These are phyloP conservation scores for Blepharisma japonicum DNA, from an alignment of 73 alveolate species.

Conservation along the genomic window DNA sequence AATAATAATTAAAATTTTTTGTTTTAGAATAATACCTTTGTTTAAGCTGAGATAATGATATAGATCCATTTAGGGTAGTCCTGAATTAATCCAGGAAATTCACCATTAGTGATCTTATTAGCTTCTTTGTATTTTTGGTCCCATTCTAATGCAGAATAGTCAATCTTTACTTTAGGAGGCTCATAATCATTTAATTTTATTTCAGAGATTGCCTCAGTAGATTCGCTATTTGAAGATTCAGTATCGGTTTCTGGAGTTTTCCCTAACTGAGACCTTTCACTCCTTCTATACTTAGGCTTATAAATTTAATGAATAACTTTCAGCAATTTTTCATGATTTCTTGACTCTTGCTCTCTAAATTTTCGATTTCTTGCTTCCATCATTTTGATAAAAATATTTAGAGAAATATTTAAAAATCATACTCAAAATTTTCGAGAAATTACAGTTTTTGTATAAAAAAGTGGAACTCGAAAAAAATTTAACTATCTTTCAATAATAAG, in stretches of 20 bases:
- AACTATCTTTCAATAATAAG: too few species aligned
- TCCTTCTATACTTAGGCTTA: not conserved
- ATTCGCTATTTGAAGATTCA: conserved; percentile 7
- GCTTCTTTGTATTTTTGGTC: not conserved
- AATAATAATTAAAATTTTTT: not conserved
- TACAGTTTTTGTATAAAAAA: too few species aligned
- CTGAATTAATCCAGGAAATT: not conserved
- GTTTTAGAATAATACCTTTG: not conserved
- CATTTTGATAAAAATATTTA: too few species aligned
- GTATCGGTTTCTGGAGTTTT: not conserved
- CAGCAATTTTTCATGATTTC: conserved; percentile 13
- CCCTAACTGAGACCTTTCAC: too few species aligned
- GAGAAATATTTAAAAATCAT: too few species aligned
- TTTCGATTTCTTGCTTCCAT: conserved; percentile 16
- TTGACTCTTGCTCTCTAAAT: not conserved
- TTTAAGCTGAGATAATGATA: not conserved
- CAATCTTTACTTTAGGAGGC: not conserved
- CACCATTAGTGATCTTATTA: not conserved
- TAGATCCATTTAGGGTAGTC: not conserved
- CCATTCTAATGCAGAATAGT: not conserved
- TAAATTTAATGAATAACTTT: conserved; percentile 1
- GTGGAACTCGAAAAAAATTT: too few species aligned
- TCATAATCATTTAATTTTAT: conserved; percentile 9
- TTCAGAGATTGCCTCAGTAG: not conserved
- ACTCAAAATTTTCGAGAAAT: too few species aligned